Conservation (phyloP, 768 basidiomycete genomes). For the Myochromella boudieri region DNA sequence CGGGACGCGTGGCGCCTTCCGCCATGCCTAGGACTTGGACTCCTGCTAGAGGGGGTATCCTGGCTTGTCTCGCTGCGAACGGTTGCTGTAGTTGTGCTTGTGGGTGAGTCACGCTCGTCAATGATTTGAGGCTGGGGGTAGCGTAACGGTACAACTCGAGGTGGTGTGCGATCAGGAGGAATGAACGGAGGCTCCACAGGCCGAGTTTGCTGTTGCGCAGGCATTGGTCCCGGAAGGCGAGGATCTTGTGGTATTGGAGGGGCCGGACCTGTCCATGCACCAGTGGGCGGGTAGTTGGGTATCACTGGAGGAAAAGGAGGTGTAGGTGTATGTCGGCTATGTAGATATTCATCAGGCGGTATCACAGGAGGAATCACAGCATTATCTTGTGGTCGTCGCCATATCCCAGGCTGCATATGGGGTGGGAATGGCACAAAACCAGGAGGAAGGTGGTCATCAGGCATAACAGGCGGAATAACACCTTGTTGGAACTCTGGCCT, state of each 20-base stretch:
- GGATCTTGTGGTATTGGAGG: slow-evolving; percentile 19
- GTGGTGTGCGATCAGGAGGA: slow-evolving; percentile 7
- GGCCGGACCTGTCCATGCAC: slow-evolving; percentile 2
- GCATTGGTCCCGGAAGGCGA: slow-evolving; percentile 18
- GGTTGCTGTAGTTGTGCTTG: neutral
- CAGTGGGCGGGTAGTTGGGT: slow-evolving; percentile 1
- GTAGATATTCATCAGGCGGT: slow-evolving; percentile 5
- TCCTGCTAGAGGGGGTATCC: slow-evolving; percentile 4
- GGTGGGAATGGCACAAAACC: slow-evolving; percentile 16
- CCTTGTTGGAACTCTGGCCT: slow-evolving; percentile 13
- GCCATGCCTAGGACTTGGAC: neutral
- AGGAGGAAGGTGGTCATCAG: slow-evolving; percentile 10
- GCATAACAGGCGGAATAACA: slow-evolving; percentile 15
- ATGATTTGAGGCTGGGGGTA: neutral
- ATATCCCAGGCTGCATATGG: slow-evolving; percentile 9
- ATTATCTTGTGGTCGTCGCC: neutral
- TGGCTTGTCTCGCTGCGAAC: too few relatives aligned
- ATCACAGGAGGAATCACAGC: slow-evolving; percentile 36
- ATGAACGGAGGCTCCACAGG: slow-evolving; percentile 14
- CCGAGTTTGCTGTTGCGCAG: slow-evolving; percentile 10
- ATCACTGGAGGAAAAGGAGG: slow-evolving; percentile 13
- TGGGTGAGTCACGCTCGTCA: neutral
- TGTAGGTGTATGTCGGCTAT: slow-evolving; percentile 3
- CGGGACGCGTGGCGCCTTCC: slow-evolving; percentile 1
- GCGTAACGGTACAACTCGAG: slow-evolving; percentile 1